phyloP scores from a whole-genome alignment of 495 filamentous ascomycete genomes.

The Xylaria scruposa region DNA sequence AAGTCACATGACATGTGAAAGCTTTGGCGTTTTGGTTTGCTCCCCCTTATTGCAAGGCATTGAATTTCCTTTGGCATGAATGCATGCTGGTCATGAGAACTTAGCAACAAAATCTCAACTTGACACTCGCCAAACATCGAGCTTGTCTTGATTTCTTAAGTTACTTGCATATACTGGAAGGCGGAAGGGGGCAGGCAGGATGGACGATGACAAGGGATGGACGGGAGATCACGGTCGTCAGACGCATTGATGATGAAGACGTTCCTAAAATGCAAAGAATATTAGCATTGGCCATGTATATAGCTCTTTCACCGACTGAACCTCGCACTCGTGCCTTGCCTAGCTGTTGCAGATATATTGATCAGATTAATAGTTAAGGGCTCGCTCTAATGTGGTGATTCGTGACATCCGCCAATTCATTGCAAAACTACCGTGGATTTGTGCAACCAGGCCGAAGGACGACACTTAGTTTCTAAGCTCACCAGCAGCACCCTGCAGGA shows the following conservation, averaged over 20 bases:
- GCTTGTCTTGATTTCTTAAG: slow-evolving; percentile 14
- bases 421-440: background rate
- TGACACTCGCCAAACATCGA: background rate
- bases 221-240: background rate
- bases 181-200: slow-evolving; percentile 15
- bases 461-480: background rate
- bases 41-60: slow-evolving; percentile 17
- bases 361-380: slow-evolving; percentile 6
- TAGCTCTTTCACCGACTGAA: slow-evolving; percentile 10
- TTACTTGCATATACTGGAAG: slow-evolving; percentile 27
- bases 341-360: slow-evolving; percentile 19
- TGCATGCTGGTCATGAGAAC: slow-evolving; percentile 1
- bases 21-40: slow-evolving; percentile 21
- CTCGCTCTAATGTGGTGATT: background rate
- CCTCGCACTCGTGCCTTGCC: background rate
- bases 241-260: slow-evolving; percentile 17
- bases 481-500: background rate
- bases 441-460: background rate
- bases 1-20: slow-evolving; percentile 16
- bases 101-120: slow-evolving; percentile 9
- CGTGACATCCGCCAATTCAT: background rate
- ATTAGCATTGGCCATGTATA: slow-evolving; percentile 9
- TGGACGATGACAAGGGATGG: slow-evolving; percentile 19
- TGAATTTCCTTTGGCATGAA: slow-evolving; percentile 7
- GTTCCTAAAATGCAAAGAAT: slow-evolving; percentile 11